Conservation (phyloP, 805 yeast genomes). For the Teunomyces tritomae region DNA sequence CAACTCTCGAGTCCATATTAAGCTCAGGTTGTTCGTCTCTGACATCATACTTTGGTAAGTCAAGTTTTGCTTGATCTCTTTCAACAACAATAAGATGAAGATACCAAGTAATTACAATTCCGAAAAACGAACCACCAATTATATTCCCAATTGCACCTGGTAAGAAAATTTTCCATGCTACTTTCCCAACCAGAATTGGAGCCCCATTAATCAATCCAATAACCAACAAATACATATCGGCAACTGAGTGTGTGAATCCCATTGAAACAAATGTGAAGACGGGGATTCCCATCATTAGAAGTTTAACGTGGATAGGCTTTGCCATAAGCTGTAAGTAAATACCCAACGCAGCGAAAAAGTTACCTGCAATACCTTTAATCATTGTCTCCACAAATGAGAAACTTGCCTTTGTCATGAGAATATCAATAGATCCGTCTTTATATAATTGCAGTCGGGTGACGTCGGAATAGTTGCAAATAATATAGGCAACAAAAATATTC, state of each 20-base stretch:
- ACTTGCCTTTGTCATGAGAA: constrained; percentile 43
- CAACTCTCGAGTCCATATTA: constrained; percentile 76
- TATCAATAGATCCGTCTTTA: constrained; percentile 46
- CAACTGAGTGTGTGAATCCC: constrained; percentile 80
- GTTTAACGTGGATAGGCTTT: constrained; percentile 75
- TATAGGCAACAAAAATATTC: constrained; percentile 61
- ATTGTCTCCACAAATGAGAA: constrained; percentile 60
- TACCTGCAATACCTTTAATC: constrained; percentile 71
- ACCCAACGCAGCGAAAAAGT: constrained; percentile 73
- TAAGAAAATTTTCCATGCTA: constrained; percentile 69
- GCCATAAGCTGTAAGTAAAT: constrained; percentile 75
- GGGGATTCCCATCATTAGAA: constrained; percentile 61
- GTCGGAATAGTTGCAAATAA: constrained; percentile 58
- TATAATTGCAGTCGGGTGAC: constrained; percentile 41
- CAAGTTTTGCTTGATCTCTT: constrained; percentile 57
- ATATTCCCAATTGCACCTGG: constrained; percentile 76
- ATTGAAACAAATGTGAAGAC: constrained; percentile 73
- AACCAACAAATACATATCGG: constrained; percentile 71
- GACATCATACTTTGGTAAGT: constrained; percentile 66
- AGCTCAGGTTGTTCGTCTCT: constrained; percentile 80
- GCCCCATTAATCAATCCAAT: constrained; percentile 70
- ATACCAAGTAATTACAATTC: constrained; percentile 66
- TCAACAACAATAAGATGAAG: constrained; percentile 72
- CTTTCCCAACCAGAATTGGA: constrained; percentile 56
- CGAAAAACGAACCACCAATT: constrained; percentile 74